Evolutionary conservation across 768 basidiomycete genomes (phyloP), one percentile per base, ranked within the genome.

Genomic region (Mycena polygramma): DNA sequence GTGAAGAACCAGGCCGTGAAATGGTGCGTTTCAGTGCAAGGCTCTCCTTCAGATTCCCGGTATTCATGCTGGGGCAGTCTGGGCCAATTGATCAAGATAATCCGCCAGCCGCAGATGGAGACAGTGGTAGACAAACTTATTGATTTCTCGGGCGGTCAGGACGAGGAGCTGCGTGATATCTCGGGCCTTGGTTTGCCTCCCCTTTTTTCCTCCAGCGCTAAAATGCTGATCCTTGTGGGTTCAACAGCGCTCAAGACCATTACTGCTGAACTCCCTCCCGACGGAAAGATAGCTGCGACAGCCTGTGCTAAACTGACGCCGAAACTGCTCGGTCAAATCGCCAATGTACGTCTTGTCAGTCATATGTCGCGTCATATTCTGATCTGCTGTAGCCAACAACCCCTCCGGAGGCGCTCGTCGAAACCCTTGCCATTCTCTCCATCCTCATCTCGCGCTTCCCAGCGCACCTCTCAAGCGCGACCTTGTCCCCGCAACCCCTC

Each of bases 1-100:
- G 98, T 99, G 73, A 99, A 99, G 86, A 98, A 98, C 77, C 93
- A 95, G 79, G 95, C 96, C 2, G 97, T 98, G 14, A 96, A 97
- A 84, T 97, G 96, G 97, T 94, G 74, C 62, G n/a, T 88, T 78
- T 41, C 20, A 22, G 7, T 57, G n/a, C 45, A 2, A 48, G 30
- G 26, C 41, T 14, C 14, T 63, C 39, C 24, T 41, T 20, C 24
- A 17, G 66, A 35, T 53, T 53, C 19, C 20, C n/a, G 43, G 10
- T 73, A n/a, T 74, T 69, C 59, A 73, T 66, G 22, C 53, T 52
- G 48, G 4, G 53, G 8, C 66, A 98, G 97, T 76, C 83, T 99
- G 46, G 96, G 95, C 15, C 92, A 94, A 76, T 83, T 99, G 77
- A 94, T 96, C 86, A 93, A 95, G 85, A 93, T 95, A 75, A 88